Conservation (phyloP, 139 green algal genomes). For the Marvania coccoides region DNA sequence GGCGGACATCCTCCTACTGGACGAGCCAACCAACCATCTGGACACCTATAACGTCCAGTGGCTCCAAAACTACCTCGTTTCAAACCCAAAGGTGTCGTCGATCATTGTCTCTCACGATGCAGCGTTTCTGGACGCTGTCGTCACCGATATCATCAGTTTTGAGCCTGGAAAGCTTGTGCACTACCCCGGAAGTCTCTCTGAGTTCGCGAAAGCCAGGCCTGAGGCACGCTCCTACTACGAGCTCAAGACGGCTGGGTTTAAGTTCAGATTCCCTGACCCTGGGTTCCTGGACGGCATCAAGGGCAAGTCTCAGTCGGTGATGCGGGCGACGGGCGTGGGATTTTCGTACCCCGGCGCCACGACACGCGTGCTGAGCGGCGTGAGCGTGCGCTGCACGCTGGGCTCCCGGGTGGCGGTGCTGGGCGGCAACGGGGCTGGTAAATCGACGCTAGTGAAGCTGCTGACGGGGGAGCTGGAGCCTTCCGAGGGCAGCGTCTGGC, state of each 20-base stretch:
- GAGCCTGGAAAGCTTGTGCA: slow-evolving; percentile 57
- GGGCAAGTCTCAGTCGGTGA: slow-evolving; percentile 29
- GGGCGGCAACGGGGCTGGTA: slow-evolving; percentile 63
- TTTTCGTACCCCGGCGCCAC: slow-evolving; percentile 48
- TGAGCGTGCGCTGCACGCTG: slow-evolving; percentile 46
- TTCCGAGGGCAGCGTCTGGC: slow-evolving; percentile 42
- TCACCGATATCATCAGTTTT: slow-evolving; percentile 69
- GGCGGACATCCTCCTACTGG: slow-evolving; percentile 51
- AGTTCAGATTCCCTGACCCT: slow-evolving; percentile 53
- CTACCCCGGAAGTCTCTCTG: slow-evolving; percentile 62
- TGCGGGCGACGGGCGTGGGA: slow-evolving; percentile 40
- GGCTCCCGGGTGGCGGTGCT: slow-evolving; percentile 42
- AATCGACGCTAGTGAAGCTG: slow-evolving; percentile 64
- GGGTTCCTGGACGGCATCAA: slow-evolving; percentile 67
- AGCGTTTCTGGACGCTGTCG: slow-evolving; percentile 63
- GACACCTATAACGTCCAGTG: slow-evolving; percentile 61
- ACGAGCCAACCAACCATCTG: slow-evolving; percentile 59
- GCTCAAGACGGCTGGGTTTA: slow-evolving; percentile 29
- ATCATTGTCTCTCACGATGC: slow-evolving; percentile 72
- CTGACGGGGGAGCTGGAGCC: slow-evolving; percentile 47
- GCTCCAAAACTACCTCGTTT: slow-evolving; percentile 57
- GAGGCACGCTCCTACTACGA: slow-evolving; percentile 61
- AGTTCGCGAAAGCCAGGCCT: slow-evolving; percentile 61
- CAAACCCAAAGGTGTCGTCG: slow-evolving; percentile 28
- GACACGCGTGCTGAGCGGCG: slow-evolving; percentile 37